Evolutionary conservation across 805 yeast genomes (phyloP).

Genomic region (Yamadazyma takamatsuzukensis): DNA sequence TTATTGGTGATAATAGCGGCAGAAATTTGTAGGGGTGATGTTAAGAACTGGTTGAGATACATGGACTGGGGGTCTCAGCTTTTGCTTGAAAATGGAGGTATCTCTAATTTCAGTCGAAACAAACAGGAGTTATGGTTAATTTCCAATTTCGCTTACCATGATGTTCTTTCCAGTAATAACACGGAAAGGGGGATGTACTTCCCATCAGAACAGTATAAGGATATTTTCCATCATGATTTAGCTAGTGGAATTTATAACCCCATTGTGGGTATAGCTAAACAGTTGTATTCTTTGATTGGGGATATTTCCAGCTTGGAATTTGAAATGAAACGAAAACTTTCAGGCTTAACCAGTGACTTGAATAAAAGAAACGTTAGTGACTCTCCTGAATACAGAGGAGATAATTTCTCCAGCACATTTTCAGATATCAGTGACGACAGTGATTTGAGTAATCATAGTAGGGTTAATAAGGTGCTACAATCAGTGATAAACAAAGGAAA

Average conservation of each 20-base stretch:
- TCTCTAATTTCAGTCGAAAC: conserved; percentile 47
- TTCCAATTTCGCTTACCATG: conserved; percentile 79
- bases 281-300: conserved; percentile 63
- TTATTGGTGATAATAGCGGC: conserved; percentile 71
- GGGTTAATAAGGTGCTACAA: conserved; percentile 17
- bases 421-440: conserved; percentile 4
- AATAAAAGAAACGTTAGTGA: conserved; percentile 11
- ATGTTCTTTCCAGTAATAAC: conserved; percentile 61
- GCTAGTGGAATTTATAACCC: conserved; percentile 56
- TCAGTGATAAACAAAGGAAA: conserved; percentile 28
- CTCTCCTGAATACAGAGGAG: conserved; percentile 11
- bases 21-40: conserved; percentile 81
- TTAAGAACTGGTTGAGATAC: conserved; percentile 67
- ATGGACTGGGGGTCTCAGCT: conserved; percentile 64
- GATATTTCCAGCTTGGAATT: conserved; percentile 61
- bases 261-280: conserved; percentile 67
- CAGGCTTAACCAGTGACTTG: conserved; percentile 5
- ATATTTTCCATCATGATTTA: conserved; percentile 38
- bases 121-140: conserved; percentile 69
- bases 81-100: conserved; percentile 60
- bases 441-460: conserved; percentile 22
- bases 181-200: conserved; percentile 64
- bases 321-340: conserved; percentile 38
- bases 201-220: conserved; percentile 55
- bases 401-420: conserved; percentile 4